These are phyloP conservation scores for Globisporangium ultimum DNA, from an alignment of 352 stramenopile species.

Conservation along the genomic window DNA sequence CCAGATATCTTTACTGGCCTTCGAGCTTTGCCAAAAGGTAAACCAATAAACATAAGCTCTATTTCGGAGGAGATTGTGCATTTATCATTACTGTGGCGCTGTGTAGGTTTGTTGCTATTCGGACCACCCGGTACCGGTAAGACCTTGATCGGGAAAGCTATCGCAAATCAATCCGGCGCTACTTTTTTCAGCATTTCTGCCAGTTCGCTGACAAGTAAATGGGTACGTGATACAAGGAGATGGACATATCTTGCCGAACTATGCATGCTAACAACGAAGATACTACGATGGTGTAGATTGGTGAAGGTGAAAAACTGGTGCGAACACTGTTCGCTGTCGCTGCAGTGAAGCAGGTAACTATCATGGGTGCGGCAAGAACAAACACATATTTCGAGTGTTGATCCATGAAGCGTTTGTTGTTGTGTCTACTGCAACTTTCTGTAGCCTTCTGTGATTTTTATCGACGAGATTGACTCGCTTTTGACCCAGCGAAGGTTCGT, in stretches of 20 bases:
- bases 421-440: not conserved
- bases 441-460: conserved; percentile 97
- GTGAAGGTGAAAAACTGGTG: conserved; percentile 98
- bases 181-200: conserved; percentile 99
- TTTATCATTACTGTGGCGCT: not conserved
- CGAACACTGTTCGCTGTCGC: conserved; percentile 96
- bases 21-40: conserved; percentile 88
- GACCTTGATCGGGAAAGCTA: conserved; percentile 99
- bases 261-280: not conserved
- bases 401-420: not conserved
- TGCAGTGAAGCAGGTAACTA: conserved; percentile 76
- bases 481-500: conserved; percentile 91
- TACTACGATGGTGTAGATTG: conserved; percentile 72
- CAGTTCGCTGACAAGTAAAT: conserved; percentile 99
- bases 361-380: too few species aligned
- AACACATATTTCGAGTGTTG: too few species aligned
- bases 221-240: conserved; percentile 41
- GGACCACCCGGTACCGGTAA: conserved; percentile 95
- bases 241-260: not conserved
- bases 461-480: conserved; percentile 99
- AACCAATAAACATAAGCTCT: too few species aligned
- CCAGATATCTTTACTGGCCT: conserved; percentile 98
- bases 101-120: conserved; percentile 92
- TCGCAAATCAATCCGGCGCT: conserved; percentile 95
- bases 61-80: not conserved